These are phyloP conservation scores for Parachaetomium inaequale DNA, from an alignment of 495 filamentous ascomycete genomes.

Conservation along the genomic window DNA sequence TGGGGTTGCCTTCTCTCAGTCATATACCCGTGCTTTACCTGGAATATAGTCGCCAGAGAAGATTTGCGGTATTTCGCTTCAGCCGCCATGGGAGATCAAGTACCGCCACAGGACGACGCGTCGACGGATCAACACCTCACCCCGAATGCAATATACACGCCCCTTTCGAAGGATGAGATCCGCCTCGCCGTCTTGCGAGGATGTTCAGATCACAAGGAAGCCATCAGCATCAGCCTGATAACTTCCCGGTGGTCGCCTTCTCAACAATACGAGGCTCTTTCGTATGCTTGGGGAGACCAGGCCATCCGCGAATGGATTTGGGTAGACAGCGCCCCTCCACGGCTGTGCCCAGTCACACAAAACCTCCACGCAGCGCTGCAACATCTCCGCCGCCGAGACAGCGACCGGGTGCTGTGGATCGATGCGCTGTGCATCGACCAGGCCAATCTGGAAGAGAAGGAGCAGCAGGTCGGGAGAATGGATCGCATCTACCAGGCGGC, in stretches of 20 bases:
- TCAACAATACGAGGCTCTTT: neutral
- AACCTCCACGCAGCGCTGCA: constrained; percentile 1
- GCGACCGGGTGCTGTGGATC: neutral
- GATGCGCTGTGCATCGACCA: constrained; percentile 36
- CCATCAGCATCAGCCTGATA: neutral
- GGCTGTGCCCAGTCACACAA: neutral
- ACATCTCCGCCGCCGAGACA: neutral
- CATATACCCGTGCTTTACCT: no score
- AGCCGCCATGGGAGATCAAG: neutral
- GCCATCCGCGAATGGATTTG: neutral
- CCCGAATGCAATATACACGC: neutral
- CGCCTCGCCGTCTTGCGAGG: neutral
- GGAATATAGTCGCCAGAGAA: no score
- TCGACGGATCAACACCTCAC: neutral
- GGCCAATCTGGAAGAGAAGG: constrained; percentile 31
- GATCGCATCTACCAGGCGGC: constrained; percentile 25
- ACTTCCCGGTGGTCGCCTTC: neutral
- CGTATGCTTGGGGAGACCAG: constrained; percentile 10
- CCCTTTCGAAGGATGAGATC: neutral
- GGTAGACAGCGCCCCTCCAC: neutral
- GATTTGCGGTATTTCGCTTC: no score
- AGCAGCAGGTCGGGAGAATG: constrained; percentile 33
- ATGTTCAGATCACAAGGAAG: neutral
- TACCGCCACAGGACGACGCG: neutral
- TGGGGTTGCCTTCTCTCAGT: no score